phyloP scores from a whole-genome alignment of 2,329 filamentous ascomycete genomes.

The Colletotrichum limetticola region DNA sequence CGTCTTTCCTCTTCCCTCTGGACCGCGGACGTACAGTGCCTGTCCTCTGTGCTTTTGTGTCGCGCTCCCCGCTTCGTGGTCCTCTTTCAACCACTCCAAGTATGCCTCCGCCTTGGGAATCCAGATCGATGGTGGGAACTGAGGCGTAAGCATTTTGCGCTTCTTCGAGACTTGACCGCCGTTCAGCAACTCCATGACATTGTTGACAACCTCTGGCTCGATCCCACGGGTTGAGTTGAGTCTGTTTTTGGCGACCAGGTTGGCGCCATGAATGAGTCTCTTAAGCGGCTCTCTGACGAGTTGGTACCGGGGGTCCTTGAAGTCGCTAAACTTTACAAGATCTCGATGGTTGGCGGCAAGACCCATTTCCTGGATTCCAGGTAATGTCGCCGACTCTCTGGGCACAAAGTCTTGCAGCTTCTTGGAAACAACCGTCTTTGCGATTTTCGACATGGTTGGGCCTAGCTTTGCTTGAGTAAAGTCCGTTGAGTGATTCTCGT shows the following conservation, averaged over 20 bases:
- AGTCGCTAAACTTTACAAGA: constrained; percentile 54
- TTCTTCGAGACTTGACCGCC: constrained; percentile 47
- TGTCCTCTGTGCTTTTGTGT: constrained; percentile 38
- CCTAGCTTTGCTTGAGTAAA: constrained; percentile 38
- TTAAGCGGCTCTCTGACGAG: constrained; percentile 51
- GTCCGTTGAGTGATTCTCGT: constrained; percentile 51
- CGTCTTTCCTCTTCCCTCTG: constrained; percentile 54
- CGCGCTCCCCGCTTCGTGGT: constrained; percentile 2
- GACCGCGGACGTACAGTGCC: constrained; percentile 52
- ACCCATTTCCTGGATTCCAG: constrained; percentile 47
- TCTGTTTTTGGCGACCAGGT: constrained; percentile 48
- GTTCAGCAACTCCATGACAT: constrained; percentile 46
- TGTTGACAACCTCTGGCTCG: constrained; percentile 45
- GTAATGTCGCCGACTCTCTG: constrained; percentile 51
- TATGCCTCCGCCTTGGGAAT: constrained; percentile 50
- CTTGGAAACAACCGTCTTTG: constrained; percentile 44
- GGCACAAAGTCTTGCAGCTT: constrained; percentile 51
- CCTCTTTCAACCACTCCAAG: constrained; percentile 46
- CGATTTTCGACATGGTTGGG: constrained; percentile 47
- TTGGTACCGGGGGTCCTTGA: constrained; percentile 50
- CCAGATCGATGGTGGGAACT: constrained; percentile 50
- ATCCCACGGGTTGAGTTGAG: constrained; percentile 49
- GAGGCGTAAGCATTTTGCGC: constrained; percentile 42
- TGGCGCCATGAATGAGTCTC: constrained; percentile 48
- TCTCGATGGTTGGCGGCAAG: constrained; percentile 51